Evolutionary conservation across 257 asterid species (phyloP), one percentile per base, ranked within the genome.

Genomic region (Salvia rosmarinus): DNA sequence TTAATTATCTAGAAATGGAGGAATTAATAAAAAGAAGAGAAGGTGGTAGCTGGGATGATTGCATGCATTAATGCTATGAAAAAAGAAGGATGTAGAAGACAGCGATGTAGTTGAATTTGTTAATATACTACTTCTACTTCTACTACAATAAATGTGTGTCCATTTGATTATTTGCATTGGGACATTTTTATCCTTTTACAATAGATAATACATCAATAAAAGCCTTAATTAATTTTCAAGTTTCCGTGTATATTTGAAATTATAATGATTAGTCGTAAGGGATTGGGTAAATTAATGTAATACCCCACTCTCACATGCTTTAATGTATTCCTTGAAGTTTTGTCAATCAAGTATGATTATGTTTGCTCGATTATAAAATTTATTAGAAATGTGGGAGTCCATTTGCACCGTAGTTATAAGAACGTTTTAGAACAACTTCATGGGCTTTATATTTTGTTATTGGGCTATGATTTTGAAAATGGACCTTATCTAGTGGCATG

Each of bases 41-140:
- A 59, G 46, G n/a, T 3, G 47, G 66, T 59, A n/a, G 66, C 14
- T 59, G 23, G 47, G 60, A 49, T 20, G 25, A 64, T 21, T 47
- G 59, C 44, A 66, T 47, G 73, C 49, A 70, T 56, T 40, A 13
- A 42, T 42, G 64, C 6, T 19, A 52, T 54, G 75, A 56, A 57
- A 25, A 56, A 55, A 2, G 32, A 51, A 19, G 58, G 32, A 51
- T 51, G 58, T 51, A 51, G 58, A 51, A 40, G 56, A 55, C 30
- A 68, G 5, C 30, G 54, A 70, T 42, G 35, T 42, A 39, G 32
- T 9, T 39, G 57, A 56, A 42, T 57, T 69, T 69, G 12, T 23
- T 52, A 20, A 49, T 49, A 49, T 7, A 17, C 23, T 39, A 39
- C 14, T 47, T n/a, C 54, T 47, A 47, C 54, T 16, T 47, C 54